Evolutionary conservation across 805 yeast species (phyloP), one percentile per base, ranked within the genome.

Genomic region (Ogataea saltuana): DNA sequence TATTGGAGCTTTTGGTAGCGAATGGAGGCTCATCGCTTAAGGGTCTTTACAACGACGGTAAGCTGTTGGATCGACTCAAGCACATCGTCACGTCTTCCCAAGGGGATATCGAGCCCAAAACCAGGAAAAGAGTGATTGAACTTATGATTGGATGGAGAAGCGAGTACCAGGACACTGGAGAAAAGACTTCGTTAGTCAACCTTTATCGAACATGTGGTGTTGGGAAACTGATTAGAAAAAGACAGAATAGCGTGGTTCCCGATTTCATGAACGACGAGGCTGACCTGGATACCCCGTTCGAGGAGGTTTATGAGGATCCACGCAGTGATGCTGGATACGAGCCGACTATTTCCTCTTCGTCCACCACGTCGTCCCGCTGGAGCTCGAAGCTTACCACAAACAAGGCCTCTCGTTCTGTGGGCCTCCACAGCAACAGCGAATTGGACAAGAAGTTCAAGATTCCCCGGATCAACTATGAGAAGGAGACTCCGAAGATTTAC

Each of bases 401-500:
- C 41, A 13, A 32, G 28, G 12, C 32, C n/a, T 19, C 19, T n/a
- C 30, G 8, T 28, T n/a, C 22, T 4, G 11, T 11, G 16, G 26
- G 32, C 18, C 33, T 12, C 33, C 32, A 36, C 21, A 54, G 64
- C 15, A 65, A 65, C 45, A 56, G 42, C 10, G 72, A 71, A 42
- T 57, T 68, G 18, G 73, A 82, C 53, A 69, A 63, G 44, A 69
- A 75, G 56, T 84, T 68, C 60, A 68, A 73, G 48, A 83, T 85
- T 35, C 91, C 93, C 2, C 76, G 71, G 50, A 81, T 86, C 52
- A 76, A 86, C 60, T 68, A 87, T 51, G 72, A 69, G 39, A 78
- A 80, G 48, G 96, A 86, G 55, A 78, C 81, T 1, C 90, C 96
- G 15, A 80, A 74, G 59, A 84, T 91, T 48, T 71, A 80, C 44